phyloP scores from a whole-genome alignment of 306 rosid species.

The Prunus campanulata region DNA sequence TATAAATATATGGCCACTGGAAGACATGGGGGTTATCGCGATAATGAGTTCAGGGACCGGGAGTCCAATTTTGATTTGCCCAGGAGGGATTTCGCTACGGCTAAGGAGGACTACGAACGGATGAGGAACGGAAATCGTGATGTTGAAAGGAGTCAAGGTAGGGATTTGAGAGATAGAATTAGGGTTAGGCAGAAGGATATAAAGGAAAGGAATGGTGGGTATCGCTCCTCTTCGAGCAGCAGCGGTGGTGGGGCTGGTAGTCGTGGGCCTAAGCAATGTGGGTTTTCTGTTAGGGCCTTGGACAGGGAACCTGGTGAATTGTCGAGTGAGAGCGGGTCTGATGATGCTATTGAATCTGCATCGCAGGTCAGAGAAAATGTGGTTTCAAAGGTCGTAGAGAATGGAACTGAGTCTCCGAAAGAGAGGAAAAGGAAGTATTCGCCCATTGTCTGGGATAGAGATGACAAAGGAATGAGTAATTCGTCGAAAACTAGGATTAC shows the following conservation, averaged over 20 bases:
- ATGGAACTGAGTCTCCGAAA: slow-evolving; percentile 36
- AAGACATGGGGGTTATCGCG: slow-evolving; percentile 75
- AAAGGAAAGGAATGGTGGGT: slow-evolving; percentile 62
- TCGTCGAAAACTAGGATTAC: slow-evolving; percentile 45
- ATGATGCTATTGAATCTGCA: slow-evolving; percentile 72
- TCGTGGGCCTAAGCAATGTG: slow-evolving; percentile 60
- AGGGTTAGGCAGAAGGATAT: slow-evolving; percentile 60
- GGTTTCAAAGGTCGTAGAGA: slow-evolving; percentile 38
- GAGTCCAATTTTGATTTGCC: slow-evolving; percentile 62
- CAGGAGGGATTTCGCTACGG: slow-evolving; percentile 33
- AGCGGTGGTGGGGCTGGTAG: slow-evolving; percentile 36
- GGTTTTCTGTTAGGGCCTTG: slow-evolving; percentile 36
- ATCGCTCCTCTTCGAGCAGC: slow-evolving; percentile 57
- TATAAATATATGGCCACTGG: slow-evolving; percentile 75
- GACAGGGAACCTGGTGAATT: slow-evolving; percentile 96
- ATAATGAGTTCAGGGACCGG: slow-evolving; percentile 66
- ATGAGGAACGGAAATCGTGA: slow-evolving; percentile 50
- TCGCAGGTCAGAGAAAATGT: slow-evolving; percentile 34
- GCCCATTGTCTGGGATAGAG: slow-evolving; percentile 91
- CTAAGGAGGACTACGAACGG: slow-evolving; percentile 66
- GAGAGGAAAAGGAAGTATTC: slow-evolving; percentile 91
- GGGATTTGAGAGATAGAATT: slow-evolving; percentile 58
- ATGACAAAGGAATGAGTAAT: slow-evolving; percentile 51
- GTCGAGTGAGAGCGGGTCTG: slow-evolving; percentile 95
- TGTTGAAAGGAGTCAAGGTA: slow-evolving; percentile 42